Evolutionary conservation across 2,329 filamentous ascomycete genomes (phyloP), one percentile per base, ranked within the genome.

Genomic region (Calonectria naviculata): DNA sequence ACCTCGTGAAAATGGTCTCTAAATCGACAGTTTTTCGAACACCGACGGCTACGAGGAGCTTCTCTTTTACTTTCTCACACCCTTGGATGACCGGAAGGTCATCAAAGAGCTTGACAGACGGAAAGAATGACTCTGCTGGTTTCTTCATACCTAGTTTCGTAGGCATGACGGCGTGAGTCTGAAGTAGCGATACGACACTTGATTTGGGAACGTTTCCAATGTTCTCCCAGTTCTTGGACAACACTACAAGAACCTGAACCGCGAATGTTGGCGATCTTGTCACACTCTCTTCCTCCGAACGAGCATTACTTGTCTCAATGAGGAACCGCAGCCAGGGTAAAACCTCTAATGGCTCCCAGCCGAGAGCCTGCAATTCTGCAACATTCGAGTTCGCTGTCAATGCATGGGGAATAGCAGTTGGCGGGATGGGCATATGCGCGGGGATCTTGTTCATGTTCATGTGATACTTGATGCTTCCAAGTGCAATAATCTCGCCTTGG

Each of bases 11-110:
- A 34, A 99, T 97, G 34, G 97, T 96, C 36, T 95, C 95, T 2
- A 99, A 86, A 76, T 99, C 97, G 24, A 99, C 92, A 0, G 97
- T 99, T 85, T 98, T 98, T 70, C 97, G 92, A 29, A 99, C 95
- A 4, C 97, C 96, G 36, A 99, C 86, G 2, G 94, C 90, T 3
- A 89, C 85, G 49, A 99, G 84, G 72, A 99, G 94, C 81, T 97
- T 98, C 54, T 98, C 96, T 80, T 98, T 98, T 15, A 98, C 90
- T 36, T 92, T 90, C 46, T 93, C 91, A 49, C 95, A 91, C 15
- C 90, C 91, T 74, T 92, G 90, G 2, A 98, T 91, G 15, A 93
- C 92, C 0, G 97, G 95, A 19, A 99, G 86, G 80, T 99, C 97
- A 72, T 98, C 95, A 79, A 99, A 99, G 0, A 99, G 86, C 81